Evolutionary conservation across 2,329 filamentous ascomycete species (phyloP).

Genomic region (Cladosporium halotolerans): DNA sequence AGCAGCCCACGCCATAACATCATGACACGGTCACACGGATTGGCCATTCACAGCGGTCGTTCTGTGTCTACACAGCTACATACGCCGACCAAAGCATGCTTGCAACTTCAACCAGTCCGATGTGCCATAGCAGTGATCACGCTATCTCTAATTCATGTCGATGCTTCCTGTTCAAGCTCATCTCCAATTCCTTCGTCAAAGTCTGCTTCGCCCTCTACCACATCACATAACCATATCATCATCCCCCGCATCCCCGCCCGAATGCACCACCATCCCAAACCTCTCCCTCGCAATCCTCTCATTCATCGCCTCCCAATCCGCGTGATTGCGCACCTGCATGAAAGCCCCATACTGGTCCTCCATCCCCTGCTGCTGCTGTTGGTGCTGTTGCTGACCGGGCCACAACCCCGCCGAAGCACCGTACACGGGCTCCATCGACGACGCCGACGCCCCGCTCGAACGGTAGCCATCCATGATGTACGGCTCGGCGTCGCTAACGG

Average conservation of each 20-base stretch:
- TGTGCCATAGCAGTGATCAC: too few species aligned
- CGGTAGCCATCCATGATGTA: constrained; percentile 79
- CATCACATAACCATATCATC: constrained; percentile 29
- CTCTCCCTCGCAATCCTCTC: constrained; percentile 14
- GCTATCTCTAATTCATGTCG: too few species aligned
- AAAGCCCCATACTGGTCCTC: constrained; percentile 63
- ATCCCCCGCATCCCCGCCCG: constrained; percentile 2
- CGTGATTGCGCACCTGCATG: constrained; percentile 48
- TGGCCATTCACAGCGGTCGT: too few species aligned
- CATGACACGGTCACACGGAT: too few species aligned
- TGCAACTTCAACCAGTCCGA: too few species aligned
- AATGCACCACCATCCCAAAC: constrained; percentile 9
- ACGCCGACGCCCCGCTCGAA: constrained; percentile 41
- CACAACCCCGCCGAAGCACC: constrained; percentile 33
- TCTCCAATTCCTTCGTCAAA: not conserved
- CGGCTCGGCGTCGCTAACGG: constrained; percentile 56
- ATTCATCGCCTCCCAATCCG: constrained; percentile 45
- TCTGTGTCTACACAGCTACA: too few species aligned
- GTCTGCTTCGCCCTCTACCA: not conserved
- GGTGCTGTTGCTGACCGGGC: constrained; percentile 22
- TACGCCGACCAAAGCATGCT: too few species aligned
- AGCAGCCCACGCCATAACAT: too few species aligned
- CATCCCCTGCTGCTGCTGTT: constrained; percentile 48
- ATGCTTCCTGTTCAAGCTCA: not conserved
- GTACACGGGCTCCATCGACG: constrained; percentile 66